Evolutionary conservation across 116 monocot species (phyloP).

Genomic region (Thalassia testudinum): DNA sequence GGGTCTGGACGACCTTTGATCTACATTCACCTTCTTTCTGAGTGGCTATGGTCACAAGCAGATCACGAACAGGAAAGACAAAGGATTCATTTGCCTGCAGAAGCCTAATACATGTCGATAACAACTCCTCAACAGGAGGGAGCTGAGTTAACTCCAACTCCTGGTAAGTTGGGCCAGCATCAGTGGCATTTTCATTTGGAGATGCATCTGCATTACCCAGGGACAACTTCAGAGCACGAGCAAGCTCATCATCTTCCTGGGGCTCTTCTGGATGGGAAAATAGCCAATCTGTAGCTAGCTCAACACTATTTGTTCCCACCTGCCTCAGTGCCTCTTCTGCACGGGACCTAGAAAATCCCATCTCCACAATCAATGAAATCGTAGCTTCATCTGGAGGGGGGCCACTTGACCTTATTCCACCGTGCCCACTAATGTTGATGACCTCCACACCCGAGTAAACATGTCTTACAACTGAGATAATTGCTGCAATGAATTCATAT

Average conservation of each 20-base stretch:
- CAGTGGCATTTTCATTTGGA: conserved; percentile 32
- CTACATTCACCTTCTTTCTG: conserved; percentile 75
- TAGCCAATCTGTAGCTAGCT: conserved; percentile 93
- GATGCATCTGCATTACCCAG: conserved; percentile 57
- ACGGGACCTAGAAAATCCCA: conserved; percentile 89
- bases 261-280: conserved; percentile 96
- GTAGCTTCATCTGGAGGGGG: conserved; percentile 90
- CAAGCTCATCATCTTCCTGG: conserved; percentile 98
- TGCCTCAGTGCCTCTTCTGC: conserved; percentile 96
- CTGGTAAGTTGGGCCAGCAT: conserved; percentile 12
- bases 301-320: conserved; percentile 91
- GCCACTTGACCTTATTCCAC: conserved; percentile 30
- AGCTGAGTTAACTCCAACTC: conserved; percentile 46
- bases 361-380: conserved; percentile 83
- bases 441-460: conserved; percentile 82
- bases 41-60: conserved; percentile 73
- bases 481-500: conserved; percentile 55
- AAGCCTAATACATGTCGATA: conserved; percentile 61
- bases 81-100: conserved; percentile 67
- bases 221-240: conserved; percentile 94
- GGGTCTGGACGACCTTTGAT: conserved; percentile 41
- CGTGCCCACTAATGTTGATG: conserved; percentile 33
- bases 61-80: conserved; percentile 73
- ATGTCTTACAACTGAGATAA: conserved; percentile 83
- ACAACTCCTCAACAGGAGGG: conserved; percentile 70